phyloP scores from a whole-genome alignment of 305 asterid genomes.

The Fraxinus greggii region DNA sequence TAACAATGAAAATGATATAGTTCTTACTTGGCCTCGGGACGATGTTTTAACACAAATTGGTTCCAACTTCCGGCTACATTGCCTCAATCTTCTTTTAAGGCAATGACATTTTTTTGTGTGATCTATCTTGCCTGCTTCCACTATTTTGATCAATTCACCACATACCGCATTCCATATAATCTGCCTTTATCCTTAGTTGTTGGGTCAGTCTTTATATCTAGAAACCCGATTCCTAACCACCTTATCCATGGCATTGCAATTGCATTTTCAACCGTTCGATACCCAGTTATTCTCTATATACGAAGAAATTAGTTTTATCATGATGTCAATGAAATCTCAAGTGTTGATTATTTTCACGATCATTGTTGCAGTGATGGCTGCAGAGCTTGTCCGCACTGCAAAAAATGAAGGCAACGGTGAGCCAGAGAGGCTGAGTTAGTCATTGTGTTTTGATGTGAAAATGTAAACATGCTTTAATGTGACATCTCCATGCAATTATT shows the following conservation, averaged over 20 bases:
- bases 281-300: not conserved
- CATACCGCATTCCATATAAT: not conserved
- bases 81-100: not conserved
- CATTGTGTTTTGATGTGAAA: not conserved
- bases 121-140: not conserved
- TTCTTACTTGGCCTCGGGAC: not conserved
- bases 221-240: not conserved
- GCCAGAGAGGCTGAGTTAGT: slow-evolving; percentile 78
- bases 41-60: not conserved
- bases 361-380: slow-evolving; percentile 82
- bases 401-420: slow-evolving; percentile 57
- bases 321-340: not conserved
- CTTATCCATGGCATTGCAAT: not conserved
- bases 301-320: not conserved
- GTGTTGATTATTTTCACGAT: not conserved
- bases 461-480: not conserved
- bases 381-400: slow-evolving; percentile 83
- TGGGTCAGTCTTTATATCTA: not conserved
- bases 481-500: not conserved
- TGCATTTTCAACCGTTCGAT: not conserved
- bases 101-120: not conserved
- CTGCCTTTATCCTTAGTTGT: not conserved
- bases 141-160: not conserved
- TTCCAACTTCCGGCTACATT: not conserved
- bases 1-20: not conserved